Evolutionary conservation across 164 flowering plant genomes (phyloP).

Genomic region (grape (Vitis vinifera)): DNA sequence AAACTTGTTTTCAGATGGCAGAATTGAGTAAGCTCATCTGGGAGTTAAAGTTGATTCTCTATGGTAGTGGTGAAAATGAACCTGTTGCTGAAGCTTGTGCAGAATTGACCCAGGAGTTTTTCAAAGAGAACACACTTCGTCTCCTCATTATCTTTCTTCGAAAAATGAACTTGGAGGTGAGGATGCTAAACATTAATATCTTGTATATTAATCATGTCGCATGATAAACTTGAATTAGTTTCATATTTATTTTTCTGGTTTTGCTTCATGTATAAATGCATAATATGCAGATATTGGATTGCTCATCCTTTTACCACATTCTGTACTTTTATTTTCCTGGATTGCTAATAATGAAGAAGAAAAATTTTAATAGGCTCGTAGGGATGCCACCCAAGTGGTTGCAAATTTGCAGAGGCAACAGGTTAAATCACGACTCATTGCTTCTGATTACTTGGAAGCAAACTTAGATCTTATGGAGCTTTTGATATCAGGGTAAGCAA

Average conservation of each 20-base stretch:
- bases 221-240: neutral
- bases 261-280: too few species aligned
- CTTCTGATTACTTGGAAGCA: slow-evolving; percentile 91
- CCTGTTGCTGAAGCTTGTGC: slow-evolving; percentile 91
- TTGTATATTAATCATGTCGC: too few species aligned
- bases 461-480: slow-evolving; percentile 88
- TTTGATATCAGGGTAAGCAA: slow-evolving; percentile 69
- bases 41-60: slow-evolving; percentile 76
- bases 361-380: slow-evolving; percentile 63
- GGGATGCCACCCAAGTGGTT: slow-evolving; percentile 97
- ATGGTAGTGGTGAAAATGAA: slow-evolving; percentile 87
- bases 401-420: slow-evolving; percentile 97
- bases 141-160: slow-evolving; percentile 72
- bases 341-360: slow-evolving; percentile 3
- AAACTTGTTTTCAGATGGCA: slow-evolving; percentile 49
- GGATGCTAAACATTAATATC: neutral
- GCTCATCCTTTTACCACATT: neutral
- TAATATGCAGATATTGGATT: too few species aligned
- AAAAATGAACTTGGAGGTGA: slow-evolving; percentile 79
- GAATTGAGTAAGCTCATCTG: slow-evolving; percentile 67
- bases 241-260: neutral
- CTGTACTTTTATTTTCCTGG: neutral
- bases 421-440: slow-evolving; percentile 90
- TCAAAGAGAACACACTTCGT: slow-evolving; percentile 73
- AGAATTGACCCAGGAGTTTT: slow-evolving; percentile 90